Conservation (phyloP, 2,329 filamentous ascomycete genomes). For the Paraphaeosphaeria sporulosa region DNA sequence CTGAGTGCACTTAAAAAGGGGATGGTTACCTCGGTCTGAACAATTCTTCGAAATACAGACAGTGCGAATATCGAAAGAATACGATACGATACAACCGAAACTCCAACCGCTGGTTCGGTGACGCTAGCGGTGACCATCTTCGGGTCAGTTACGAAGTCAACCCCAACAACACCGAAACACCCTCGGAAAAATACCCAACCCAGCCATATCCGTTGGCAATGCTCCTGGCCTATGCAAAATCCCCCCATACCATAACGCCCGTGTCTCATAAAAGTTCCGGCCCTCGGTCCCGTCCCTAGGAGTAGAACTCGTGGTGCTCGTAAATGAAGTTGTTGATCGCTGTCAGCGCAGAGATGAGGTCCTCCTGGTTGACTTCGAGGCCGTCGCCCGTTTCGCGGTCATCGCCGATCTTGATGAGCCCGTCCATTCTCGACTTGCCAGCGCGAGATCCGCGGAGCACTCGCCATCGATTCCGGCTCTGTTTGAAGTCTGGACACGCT, state of each 20-base stretch:
- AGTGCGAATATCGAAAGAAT: slow-evolving; percentile 17
- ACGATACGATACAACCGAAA: slow-evolving; percentile 25
- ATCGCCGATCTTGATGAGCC: slow-evolving; percentile 43
- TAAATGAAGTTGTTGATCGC: slow-evolving; percentile 50
- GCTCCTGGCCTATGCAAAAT: slow-evolving; percentile 18
- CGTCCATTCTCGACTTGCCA: slow-evolving; percentile 40
- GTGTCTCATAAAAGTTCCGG: slow-evolving; percentile 13
- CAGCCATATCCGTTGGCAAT: slow-evolving; percentile 22
- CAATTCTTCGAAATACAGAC: slow-evolving; percentile 17
- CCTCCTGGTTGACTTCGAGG: slow-evolving; percentile 44
- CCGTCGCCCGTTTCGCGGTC: slow-evolving; percentile 37
- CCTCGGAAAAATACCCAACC: slow-evolving; percentile 1
- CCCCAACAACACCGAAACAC: slow-evolving; percentile 10
- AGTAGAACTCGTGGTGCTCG: slow-evolving; percentile 39
- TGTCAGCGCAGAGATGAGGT: slow-evolving; percentile 41
- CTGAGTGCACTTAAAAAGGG: slow-evolving; percentile 36
- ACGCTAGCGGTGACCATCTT: slow-evolving; percentile 9
- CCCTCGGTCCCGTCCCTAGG: slow-evolving; percentile 18
- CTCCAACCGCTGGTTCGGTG: slow-evolving; percentile 9
- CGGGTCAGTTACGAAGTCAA: slow-evolving; percentile 10
- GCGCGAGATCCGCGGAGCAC: slow-evolving; percentile 40
- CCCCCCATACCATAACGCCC: slow-evolving; percentile 29
- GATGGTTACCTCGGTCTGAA: slow-evolving; percentile 32
- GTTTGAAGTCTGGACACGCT: slow-evolving; percentile 40
- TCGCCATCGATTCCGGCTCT: slow-evolving; percentile 42